Base-by-base conservation (phyloP, 2,329 filamentous ascomycete species). In the Xylaria sp. region DNA sequence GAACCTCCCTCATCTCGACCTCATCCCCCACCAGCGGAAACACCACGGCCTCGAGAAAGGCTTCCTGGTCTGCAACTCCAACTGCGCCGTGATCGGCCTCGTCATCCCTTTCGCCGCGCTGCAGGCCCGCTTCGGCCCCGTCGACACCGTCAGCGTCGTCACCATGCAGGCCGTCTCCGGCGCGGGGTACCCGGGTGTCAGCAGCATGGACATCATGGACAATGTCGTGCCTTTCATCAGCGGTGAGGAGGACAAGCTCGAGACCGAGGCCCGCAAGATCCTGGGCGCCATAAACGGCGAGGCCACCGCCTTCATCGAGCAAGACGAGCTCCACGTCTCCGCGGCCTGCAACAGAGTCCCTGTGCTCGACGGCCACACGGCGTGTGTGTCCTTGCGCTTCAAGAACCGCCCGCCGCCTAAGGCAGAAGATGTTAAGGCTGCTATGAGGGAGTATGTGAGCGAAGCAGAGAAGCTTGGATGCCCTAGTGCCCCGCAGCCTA, bases 11-110 rank as follows among this genome's bases (percentile, higher is more conserved):
- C 95, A 98, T 82, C 88, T 98, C 76, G 89, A 92, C 78, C 87
- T 98, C 70, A 95, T 98, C 79, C 91, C 92, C n/a, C 91, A 97
- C 82, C 95, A 98, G 84, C 88, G 93, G 71, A 86, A 89, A 78
- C 86, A 92, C 52, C 89, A 92, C 80, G 84, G 85, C 33, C 86
- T 97, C 54, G 85, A 91, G 71, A 94, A 92, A 82, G 96, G 96
- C 28, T 97, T 98, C 84, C 84, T 98, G 46, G 94, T 98, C 69
- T 98, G 95, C 88, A 98, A 98, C 85, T 97, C 94, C 73, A 98
- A 98, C 84, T 99, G 96, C 83, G 95, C 95, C 66, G 95, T 98
- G 78, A 97, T 98, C 76, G 95, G 95, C 57, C 89, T 98, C 67
- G 95, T 98, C 70, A 97, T 97, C 72, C 96, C 96, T 28, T 95